These are phyloP conservation scores for Syzygium grande DNA, from an alignment of 345 rosid species.

Conservation along the genomic window DNA sequence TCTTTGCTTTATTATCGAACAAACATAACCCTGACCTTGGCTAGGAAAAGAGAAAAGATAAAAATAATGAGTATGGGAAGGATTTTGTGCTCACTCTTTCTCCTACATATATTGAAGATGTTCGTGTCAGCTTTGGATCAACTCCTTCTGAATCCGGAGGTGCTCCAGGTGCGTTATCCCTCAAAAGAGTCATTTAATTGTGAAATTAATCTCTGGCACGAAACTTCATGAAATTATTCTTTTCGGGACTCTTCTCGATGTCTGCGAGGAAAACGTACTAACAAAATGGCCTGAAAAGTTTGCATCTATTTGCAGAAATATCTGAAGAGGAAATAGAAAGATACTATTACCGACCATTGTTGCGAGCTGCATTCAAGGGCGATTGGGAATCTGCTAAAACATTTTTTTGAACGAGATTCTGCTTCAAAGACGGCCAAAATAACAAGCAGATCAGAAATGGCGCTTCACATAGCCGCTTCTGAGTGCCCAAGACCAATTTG, in stretches of 20 bases:
- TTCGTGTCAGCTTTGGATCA: fast-evolving
- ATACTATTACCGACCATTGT: neutral
- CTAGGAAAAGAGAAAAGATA: neutral
- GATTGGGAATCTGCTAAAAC: neutral
- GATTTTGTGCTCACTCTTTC: neutral
- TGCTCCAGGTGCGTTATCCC: neutral
- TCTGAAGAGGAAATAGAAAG: too few relatives aligned
- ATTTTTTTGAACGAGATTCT: neutral
- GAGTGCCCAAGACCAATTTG: neutral
- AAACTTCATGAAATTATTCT: neutral
- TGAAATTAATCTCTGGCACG: neutral
- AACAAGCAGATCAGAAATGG: neutral
- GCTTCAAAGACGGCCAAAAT: neutral
- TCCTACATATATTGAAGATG: neutral
- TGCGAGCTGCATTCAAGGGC: neutral
- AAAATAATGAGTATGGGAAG: neutral
- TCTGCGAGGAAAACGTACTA: too few relatives aligned
- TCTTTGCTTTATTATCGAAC: neutral
- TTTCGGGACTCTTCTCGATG: neutral
- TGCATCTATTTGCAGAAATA: too few relatives aligned
- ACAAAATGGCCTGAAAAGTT: too few relatives aligned
- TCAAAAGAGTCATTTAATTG: fast-evolving
- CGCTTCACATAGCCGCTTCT: neutral
- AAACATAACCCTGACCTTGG: neutral
- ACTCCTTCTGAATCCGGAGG: neutral